phyloP scores from a whole-genome alignment of 2,329 filamentous ascomycete genomes.

The Hypoxylon sp. region DNA sequence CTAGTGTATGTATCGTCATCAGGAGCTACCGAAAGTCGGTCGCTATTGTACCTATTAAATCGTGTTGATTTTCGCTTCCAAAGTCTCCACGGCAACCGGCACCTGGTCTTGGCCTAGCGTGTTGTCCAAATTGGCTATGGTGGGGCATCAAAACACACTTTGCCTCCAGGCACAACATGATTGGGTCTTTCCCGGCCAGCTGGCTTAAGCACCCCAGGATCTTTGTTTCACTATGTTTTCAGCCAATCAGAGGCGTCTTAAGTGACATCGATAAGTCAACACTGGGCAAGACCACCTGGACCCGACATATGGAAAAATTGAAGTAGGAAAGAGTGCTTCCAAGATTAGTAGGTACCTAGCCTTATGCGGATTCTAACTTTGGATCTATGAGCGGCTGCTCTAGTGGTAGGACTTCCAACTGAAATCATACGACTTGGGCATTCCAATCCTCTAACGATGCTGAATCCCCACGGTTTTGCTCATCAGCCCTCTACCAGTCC shows the following conservation, averaged over 20 bases:
- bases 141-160: constrained; percentile 29
- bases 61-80: constrained; percentile 37
- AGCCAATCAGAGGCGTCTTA: constrained; percentile 10
- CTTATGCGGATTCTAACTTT: too few species aligned
- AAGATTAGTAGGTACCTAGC: too few species aligned
- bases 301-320: background rate
- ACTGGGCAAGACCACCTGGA: background rate
- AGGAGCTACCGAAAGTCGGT: constrained; percentile 23
- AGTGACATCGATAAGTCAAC: background rate
- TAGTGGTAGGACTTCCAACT: too few species aligned
- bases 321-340: background rate
- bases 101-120: constrained; percentile 29
- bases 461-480: too few species aligned
- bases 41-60: constrained; percentile 5
- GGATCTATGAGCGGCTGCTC: too few species aligned
- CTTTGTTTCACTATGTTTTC: constrained; percentile 26
- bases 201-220: constrained; percentile 19
- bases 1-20: constrained; percentile 41
- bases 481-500: background rate
- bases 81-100: constrained; percentile 36
- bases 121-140: constrained; percentile 10
- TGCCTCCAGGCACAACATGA: constrained; percentile 1
- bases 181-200: constrained; percentile 14
- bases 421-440: too few species aligned
- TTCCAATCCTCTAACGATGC: too few species aligned